A percentile compares a stretch with the other conserved stretches of the same genome.
phyloP scores from a whole-genome alignment of 2,329 filamentous ascomycete species.

The Alternaria metachromatica region DNA sequence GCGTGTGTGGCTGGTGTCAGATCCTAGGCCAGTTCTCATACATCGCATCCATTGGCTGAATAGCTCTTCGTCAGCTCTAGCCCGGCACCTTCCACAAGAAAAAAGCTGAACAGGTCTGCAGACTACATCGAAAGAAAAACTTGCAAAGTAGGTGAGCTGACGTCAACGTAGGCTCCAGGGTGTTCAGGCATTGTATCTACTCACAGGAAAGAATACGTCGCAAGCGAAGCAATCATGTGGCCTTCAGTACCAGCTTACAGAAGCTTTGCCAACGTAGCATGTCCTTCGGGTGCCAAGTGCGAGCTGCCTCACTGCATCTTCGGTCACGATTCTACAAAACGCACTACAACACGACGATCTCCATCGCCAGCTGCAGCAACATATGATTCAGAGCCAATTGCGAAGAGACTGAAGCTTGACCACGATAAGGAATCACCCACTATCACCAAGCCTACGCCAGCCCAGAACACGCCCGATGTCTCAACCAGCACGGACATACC shows the following conservation, averaged over 20 bases:
- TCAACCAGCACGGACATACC: slow-evolving; percentile 35
- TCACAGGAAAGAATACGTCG: slow-evolving; percentile 11
- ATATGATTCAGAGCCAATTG: slow-evolving; percentile 18
- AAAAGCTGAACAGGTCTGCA: background rate
- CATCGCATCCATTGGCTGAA: background rate
- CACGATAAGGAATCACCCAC: slow-evolving; percentile 17
- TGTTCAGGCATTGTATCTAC: slow-evolving; percentile 3
- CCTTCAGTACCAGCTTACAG: slow-evolving; percentile 35
- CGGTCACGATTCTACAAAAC: slow-evolving; percentile 53
- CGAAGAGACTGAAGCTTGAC: slow-evolving; percentile 44
- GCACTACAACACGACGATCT: slow-evolving; percentile 2
- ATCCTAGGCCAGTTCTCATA: background rate
- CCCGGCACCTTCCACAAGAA: background rate
- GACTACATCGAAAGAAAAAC: background rate
- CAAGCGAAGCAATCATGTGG: slow-evolving; percentile 32
- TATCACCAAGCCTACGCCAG: background rate
- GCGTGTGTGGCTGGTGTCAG: background rate
- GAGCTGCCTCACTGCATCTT: slow-evolving; percentile 65
- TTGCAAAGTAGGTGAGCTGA: background rate
- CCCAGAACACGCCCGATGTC: slow-evolving; percentile 17
- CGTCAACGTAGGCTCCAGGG: background rate
- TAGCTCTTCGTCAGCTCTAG: background rate
- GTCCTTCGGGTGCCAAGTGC: slow-evolving; percentile 60
- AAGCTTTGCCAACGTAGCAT: slow-evolving; percentile 45
- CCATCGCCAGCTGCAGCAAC: slow-evolving; percentile 1